Evolutionary conservation across 176 grass and related monocot genomes (phyloP).

Genomic region (Triticum monococcum): DNA sequence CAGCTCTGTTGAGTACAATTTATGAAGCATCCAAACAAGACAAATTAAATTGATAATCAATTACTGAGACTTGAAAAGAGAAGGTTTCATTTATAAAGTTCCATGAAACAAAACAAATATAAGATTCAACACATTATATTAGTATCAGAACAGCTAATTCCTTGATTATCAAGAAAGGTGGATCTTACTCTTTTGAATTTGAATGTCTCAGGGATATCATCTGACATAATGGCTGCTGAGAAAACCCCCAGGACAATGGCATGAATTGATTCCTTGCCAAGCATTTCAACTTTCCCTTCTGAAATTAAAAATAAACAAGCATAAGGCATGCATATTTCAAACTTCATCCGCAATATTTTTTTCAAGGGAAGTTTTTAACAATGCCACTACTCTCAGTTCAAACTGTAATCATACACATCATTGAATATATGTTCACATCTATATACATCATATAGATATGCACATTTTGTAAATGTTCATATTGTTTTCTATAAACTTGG

Average conservation of each 20-base stretch:
- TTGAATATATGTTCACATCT: too few species aligned
- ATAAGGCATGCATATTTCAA: slow-evolving; percentile 21
- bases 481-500: too few species aligned
- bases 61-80: slow-evolving; percentile 12
- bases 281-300: slow-evolving; percentile 90
- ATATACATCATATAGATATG: too few species aligned
- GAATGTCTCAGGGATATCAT: slow-evolving; percentile 74
- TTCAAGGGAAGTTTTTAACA: neutral
- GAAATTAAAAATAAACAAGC: slow-evolving; percentile 35
- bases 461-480: too few species aligned
- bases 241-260: slow-evolving; percentile 74
- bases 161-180: slow-evolving; percentile 1
- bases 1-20: slow-evolving; percentile 12
- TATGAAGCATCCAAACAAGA: neutral
- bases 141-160: neutral
- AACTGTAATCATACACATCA: neutral
- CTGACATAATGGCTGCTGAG: slow-evolving; percentile 75
- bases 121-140: neutral
- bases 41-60: neutral
- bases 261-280: slow-evolving; percentile 87
- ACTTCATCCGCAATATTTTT: neutral
- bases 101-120: neutral
- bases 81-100: neutral
- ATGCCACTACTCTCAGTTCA: neutral
- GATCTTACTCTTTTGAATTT: slow-evolving; percentile 65